A percentile compares a stretch with the other conserved stretches of the same genome.
Conservation (phyloP, 495 filamentous ascomycete species). For the Copromyces sp. region DNA sequence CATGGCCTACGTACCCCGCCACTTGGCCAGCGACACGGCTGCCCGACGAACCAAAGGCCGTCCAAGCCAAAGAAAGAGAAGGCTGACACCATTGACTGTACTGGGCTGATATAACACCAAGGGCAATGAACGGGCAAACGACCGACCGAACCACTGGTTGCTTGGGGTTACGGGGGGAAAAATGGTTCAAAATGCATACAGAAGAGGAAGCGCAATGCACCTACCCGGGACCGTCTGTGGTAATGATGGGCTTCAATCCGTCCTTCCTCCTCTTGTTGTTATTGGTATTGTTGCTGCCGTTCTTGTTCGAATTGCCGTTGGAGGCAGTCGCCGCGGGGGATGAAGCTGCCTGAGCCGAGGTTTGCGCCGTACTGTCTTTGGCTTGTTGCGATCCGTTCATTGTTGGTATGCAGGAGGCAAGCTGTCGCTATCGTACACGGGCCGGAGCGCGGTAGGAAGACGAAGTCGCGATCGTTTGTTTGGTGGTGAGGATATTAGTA, state of each 20-base stretch:
- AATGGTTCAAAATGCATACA: slow-evolving; percentile 7
- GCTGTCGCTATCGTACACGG: not conserved
- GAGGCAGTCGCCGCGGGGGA: slow-evolving; percentile 14
- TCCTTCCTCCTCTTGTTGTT: slow-evolving; percentile 91
- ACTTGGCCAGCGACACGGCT: slow-evolving; percentile 11
- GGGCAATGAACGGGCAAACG: slow-evolving; percentile 17
- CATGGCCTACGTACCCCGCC: slow-evolving; percentile 21
- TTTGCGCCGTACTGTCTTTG: slow-evolving; percentile 18
- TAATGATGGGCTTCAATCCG: slow-evolving; percentile 84
- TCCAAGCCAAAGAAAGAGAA: not conserved
- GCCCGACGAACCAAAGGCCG: not conserved
- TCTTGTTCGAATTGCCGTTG: slow-evolving; percentile 32
- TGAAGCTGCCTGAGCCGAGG: slow-evolving; percentile 11
- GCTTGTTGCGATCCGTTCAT: slow-evolving; percentile 27
- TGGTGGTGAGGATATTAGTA: not conserved
- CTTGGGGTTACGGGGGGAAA: slow-evolving; percentile 12
- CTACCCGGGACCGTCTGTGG: slow-evolving; percentile 54
- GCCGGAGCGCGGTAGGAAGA: not conserved
- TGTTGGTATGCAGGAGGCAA: slow-evolving; percentile 1
- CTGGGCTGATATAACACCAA: not conserved
- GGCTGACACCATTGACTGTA: not conserved
- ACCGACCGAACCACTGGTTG: slow-evolving; percentile 19
- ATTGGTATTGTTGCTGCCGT: slow-evolving; percentile 37
- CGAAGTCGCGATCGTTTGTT: not conserved
- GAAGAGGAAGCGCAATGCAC: slow-evolving; percentile 18